Evolutionary conservation across 139 green algal species (phyloP).

Genomic region (Tetraselmis striata): DNA sequence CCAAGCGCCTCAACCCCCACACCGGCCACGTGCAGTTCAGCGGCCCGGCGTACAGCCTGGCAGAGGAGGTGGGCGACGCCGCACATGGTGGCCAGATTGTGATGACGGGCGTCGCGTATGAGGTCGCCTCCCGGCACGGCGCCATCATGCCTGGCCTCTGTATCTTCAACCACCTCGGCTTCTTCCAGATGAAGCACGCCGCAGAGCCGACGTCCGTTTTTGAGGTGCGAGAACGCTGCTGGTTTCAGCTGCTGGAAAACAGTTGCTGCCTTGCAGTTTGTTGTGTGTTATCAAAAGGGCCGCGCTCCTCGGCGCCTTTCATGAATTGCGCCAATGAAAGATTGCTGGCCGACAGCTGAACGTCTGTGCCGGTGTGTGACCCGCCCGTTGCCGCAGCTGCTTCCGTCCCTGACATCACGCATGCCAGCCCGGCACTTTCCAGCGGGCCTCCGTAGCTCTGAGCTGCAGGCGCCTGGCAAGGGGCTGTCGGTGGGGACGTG

Average conservation of each 20-base stretch:
- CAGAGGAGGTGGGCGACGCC: background rate
- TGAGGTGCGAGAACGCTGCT: no score
- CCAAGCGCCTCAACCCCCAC: background rate
- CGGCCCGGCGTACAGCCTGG: background rate
- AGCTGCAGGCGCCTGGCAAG: background rate
- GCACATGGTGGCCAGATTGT: background rate
- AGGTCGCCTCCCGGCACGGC: background rate
- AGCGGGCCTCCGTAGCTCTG: background rate
- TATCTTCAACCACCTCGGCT: background rate
- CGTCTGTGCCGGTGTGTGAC: no score
- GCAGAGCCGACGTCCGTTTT: background rate
- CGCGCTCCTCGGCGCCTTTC: no score
- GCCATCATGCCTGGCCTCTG: background rate
- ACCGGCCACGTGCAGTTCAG: background rate
- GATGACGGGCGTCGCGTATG: background rate
- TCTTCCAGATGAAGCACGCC: background rate
- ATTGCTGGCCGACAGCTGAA: no score
- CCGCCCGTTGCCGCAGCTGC: background rate
- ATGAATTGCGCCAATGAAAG: no score
- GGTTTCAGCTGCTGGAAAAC: no score
- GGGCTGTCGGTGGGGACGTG: background rate
- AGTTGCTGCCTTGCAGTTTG: no score
- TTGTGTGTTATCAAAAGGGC: no score
- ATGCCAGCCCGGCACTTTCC: background rate
- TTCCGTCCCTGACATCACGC: background rate